Evolutionary conservation across 2,329 filamentous ascomycete species (phyloP), one percentile per base, ranked within the genome.

Genomic region (Trichoderma simmonsii): DNA sequence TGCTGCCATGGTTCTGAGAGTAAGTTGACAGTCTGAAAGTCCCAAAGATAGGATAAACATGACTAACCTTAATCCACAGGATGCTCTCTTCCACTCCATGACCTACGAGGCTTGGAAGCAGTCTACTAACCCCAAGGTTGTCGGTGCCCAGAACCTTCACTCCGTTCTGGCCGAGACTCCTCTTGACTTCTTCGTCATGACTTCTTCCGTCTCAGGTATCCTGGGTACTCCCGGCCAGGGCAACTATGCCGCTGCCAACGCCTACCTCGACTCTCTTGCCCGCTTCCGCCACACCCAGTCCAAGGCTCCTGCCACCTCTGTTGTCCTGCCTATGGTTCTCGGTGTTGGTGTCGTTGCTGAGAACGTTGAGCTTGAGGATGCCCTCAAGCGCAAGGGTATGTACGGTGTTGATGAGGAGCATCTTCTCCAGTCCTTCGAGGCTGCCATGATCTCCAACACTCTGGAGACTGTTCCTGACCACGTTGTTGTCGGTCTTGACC

Each of bases 271-370:
- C 72, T 69, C 74, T 3, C 79, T 83, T 26, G 79, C 80, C 0
- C 76, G 77, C 1, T 77, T 77, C 30, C 75, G 78, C 18, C 73
- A 73, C 6, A 32, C 62, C 2, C 74, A 76, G 1, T 79, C 79
- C 1, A 51, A 51, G 43, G 43, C 74, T 75, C 36, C 78, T 0
- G 78, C 77, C 8, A 73, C 76, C 0, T 77, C 80, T 0, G 39
- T 83, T 4, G 77, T 65, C 15, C 75, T 82, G 2, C 78, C 77
- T 1, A 77, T 81, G 74, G 78, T 84, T 51, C 76, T 76, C 4
- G 80, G 79, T 18, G 80, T 83, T 5, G 82, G 81, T 36, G 78
- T 79, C 68, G 73, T 82, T 5, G 75, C 78, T 63, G 80, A 82
- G 32, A 78, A 81, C 43, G 77, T 77, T 0, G 78, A 81, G 6